Evolutionary conservation across 2,329 filamentous ascomycete genomes (phyloP), one percentile per base, ranked within the genome.

Genomic region (Colletotrichum destructivum): DNA sequence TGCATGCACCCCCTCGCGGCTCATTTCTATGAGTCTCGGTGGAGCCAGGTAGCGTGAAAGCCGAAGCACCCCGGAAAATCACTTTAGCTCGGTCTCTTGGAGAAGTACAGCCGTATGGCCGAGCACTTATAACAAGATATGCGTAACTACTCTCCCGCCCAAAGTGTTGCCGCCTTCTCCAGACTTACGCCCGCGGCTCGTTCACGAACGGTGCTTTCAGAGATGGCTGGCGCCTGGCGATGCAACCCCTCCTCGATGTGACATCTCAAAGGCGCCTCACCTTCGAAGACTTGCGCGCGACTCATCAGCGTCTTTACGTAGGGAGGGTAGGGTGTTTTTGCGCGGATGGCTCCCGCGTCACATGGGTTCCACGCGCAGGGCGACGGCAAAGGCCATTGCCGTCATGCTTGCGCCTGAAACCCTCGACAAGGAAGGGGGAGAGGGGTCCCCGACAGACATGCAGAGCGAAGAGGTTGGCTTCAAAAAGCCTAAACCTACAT

Each of bases 51-150:
- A 38, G 31, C 5, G 38, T 57, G 60, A 60, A 42, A 70, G 56
- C 56, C 67, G 49, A 67, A 67, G 62, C 23, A 67, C 67, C 67
- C 67, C 67, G 67, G 62, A 62, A 66, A 67, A 67, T 67, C 67
- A 57, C 31, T 55, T 67, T 62, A 47, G 55, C 23, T 40, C 6
- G 42, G 35, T 40, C 18, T 9, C 31, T 23, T 61, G 62, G 18
- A 23, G 23, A 42, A 13, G 6, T 42, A 16, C 26, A 38, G 31
- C 6, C 31, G 31, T 31, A 31, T 31, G 31, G 31, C 31, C 31
- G 31, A 31, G 31, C 31, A 31, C 31, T 31, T 31, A 31, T 31
- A 9, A 9, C 31, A 31, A 31, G 31, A 31, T 6, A 31, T 31
- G 31, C 31, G 31, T 31, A 31, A 31, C 31, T 31, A 31, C 31